Evolutionary conservation across 2,329 filamentous ascomycete species (phyloP).

Genomic region (Pseudogymnoascus sp.): DNA sequence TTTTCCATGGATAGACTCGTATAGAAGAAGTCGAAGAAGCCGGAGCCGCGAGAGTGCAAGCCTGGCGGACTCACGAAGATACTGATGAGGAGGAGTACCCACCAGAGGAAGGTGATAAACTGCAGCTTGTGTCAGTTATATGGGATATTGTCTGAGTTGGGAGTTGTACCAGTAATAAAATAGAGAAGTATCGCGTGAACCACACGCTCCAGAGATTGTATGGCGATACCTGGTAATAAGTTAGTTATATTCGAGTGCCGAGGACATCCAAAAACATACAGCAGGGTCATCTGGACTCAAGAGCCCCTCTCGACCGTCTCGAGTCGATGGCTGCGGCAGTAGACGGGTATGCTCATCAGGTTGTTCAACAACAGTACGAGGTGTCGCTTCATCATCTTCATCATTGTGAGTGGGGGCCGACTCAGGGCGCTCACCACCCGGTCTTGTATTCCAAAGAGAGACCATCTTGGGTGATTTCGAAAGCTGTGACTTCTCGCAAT

Average conservation of each 20-base stretch:
- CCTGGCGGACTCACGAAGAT: constrained; percentile 85
- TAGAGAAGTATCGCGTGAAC: constrained; percentile 67
- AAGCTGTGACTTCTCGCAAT: background rate
- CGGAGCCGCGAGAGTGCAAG: constrained; percentile 80
- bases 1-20: constrained; percentile 71
- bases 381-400: constrained; percentile 17
- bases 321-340: constrained; percentile 17
- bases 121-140: constrained; percentile 11
- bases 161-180: constrained; percentile 53
- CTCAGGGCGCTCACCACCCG: constrained; percentile 22
- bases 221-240: constrained; percentile 53
- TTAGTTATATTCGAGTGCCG: background rate
- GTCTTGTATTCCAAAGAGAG: background rate
- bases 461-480: background rate
- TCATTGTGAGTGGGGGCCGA: constrained; percentile 22
- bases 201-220: constrained; percentile 94
- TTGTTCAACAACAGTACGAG: constrained; percentile 30
- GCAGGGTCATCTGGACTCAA: constrained; percentile 75
- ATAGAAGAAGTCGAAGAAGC: constrained; percentile 83
- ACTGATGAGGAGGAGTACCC: constrained; percentile 80
- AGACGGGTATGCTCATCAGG: constrained; percentile 48
- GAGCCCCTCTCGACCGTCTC: constrained; percentile 36
- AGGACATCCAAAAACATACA: constrained; percentile 40
- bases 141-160: background rate
- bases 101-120: constrained; percentile 76